Percentiles rank a stretch among this genome's conserved stretches.
Evolutionary conservation across 2,329 filamentous ascomycete species (phyloP).

Genomic region (Calonectria pauciramosa): DNA sequence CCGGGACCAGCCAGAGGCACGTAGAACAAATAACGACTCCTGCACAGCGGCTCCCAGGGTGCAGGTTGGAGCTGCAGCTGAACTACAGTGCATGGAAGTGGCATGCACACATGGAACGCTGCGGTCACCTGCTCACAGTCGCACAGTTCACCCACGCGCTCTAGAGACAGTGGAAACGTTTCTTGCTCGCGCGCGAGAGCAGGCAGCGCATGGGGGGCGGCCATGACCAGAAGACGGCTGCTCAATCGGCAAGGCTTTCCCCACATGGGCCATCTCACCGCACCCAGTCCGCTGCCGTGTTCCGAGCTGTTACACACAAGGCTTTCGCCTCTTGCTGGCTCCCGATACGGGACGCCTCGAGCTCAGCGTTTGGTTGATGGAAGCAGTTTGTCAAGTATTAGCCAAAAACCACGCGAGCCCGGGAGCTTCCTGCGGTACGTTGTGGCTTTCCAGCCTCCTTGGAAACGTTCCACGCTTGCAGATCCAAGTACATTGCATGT

Average conservation of each 20-base stretch:
- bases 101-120: constrained; percentile 9
- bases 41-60: not conserved
- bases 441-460: constrained; percentile 9
- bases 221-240: constrained; percentile 6
- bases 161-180: constrained; percentile 5
- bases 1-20: constrained; percentile 8
- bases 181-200: not conserved
- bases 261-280: constrained; percentile 47
- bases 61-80: constrained; percentile 1
- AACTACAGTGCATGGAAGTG: constrained; percentile 8
- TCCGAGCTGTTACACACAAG: constrained; percentile 39
- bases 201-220: not conserved
- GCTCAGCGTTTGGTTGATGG: not conserved
- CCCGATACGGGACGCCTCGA: not conserved
- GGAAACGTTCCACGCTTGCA: constrained; percentile 4
- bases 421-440: not conserved
- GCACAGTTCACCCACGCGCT: not conserved
- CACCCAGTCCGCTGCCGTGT: constrained; percentile 46
- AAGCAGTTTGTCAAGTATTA: constrained; percentile 2
- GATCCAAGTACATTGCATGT: constrained; percentile 2
- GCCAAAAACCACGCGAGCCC: not conserved
- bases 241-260: constrained; percentile 35
- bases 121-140: not conserved
- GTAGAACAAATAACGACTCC: constrained; percentile 1
- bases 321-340: constrained; percentile 12